These are phyloP conservation scores for Carex cristatella DNA, from an alignment of 176 grass and related monocot species.

Conservation along the genomic window DNA sequence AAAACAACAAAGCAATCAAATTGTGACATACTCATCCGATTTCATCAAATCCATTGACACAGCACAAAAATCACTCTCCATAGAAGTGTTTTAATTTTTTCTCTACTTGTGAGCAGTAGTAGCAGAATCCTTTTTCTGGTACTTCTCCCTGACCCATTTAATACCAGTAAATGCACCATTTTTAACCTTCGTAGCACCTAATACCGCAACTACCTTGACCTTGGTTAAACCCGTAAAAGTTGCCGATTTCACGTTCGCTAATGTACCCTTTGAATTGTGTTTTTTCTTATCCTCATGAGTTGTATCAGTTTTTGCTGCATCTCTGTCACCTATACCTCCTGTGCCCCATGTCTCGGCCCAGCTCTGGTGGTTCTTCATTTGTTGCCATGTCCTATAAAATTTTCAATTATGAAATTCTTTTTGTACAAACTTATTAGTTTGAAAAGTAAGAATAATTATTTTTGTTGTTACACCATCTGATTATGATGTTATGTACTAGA, in stretches of 20 bases:
- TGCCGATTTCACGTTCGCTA: slow-evolving; percentile 40
- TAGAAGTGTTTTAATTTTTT: neutral
- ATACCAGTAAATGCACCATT: slow-evolving; percentile 41
- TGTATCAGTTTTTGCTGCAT: neutral
- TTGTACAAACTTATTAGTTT: neutral
- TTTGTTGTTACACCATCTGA: neutral
- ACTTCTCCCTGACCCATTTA: slow-evolving; percentile 65
- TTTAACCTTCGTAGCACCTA: slow-evolving; percentile 56
- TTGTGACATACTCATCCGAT: neutral
- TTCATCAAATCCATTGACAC: neutral
- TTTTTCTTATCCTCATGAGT: slow-evolving; percentile 22
- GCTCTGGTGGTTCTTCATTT: slow-evolving; percentile 19
- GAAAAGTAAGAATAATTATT: neutral
- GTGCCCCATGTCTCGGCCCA: slow-evolving; percentile 52
- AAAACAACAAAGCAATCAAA: slow-evolving; percentile 10
- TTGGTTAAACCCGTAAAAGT: slow-evolving; percentile 46
- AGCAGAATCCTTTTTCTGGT: neutral
- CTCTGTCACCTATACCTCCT: slow-evolving; percentile 21
- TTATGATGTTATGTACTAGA: neutral
- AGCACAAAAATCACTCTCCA: neutral
- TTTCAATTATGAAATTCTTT: neutral
- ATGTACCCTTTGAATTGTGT: neutral
- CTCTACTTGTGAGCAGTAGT: neutral
- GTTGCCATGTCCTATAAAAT: slow-evolving; percentile 30
- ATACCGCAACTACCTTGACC: slow-evolving; percentile 44